Conservation (phyloP, 768 basidiomycete genomes). For the Candolleomyces aberdarensis region DNA sequence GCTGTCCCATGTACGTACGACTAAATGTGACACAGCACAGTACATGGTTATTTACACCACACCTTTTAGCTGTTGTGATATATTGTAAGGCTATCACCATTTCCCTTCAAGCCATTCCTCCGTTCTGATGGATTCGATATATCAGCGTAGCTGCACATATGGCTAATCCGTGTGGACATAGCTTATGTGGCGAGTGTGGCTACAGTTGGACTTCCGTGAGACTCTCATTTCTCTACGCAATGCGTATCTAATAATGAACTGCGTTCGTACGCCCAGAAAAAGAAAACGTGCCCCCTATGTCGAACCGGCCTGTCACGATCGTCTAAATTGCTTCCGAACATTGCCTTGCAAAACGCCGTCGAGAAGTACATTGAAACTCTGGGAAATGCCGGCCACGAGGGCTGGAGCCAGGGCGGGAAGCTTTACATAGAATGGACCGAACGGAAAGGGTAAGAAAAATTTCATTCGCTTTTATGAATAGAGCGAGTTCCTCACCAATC, state of each 20-base stretch:
- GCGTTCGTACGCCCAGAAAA: no score
- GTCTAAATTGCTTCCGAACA: slow-evolving; percentile 61
- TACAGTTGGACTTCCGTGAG: no score
- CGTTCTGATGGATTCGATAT: neutral
- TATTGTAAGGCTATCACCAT: slow-evolving; percentile 48
- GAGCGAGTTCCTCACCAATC: neutral
- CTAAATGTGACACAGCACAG: neutral
- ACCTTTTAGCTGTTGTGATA: slow-evolving; percentile 59
- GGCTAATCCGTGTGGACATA: slow-evolving; percentile 73
- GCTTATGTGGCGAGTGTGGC: slow-evolving; percentile 66
- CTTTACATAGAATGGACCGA: slow-evolving; percentile 48
- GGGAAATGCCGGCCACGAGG: slow-evolving; percentile 38
- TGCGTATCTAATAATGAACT: no score
- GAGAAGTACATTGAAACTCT: slow-evolving; percentile 57
- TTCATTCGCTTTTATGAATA: neutral
- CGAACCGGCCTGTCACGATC: slow-evolving; percentile 40
- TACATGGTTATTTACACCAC: slow-evolving; percentile 5
- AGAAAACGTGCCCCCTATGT: slow-evolving; percentile 53
- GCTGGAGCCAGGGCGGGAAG: slow-evolving; percentile 51
- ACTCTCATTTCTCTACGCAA: no score
- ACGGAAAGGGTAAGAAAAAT: slow-evolving; percentile 49
- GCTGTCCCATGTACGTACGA: slow-evolving; percentile 65
- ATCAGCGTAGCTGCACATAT: slow-evolving; percentile 58
- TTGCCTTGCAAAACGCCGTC: slow-evolving; percentile 56
- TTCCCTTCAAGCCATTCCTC: neutral